These are phyloP conservation scores for Cystoisospora suis DNA, from an alignment of 169 alveolate genomes.

Conservation along the genomic window DNA sequence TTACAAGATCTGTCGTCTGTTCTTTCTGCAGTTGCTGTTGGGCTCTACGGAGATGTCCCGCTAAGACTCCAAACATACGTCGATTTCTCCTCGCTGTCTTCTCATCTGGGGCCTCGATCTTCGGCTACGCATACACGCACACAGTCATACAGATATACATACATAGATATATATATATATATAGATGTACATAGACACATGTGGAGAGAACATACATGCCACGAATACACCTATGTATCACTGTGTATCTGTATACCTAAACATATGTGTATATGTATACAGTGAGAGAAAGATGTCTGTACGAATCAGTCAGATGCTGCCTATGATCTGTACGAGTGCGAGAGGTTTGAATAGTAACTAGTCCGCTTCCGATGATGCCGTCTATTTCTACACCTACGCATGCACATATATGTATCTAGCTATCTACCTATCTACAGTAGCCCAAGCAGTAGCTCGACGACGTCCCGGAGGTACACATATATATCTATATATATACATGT, in stretches of 20 bases:
- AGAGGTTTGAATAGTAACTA: no score
- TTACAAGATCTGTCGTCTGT: not conserved
- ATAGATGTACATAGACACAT: not conserved
- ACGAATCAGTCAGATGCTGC: not conserved
- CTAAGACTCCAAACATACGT: conserved; percentile 28
- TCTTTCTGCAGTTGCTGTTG: conserved; percentile 9
- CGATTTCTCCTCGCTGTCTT: conserved; percentile 21
- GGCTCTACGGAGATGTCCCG: conserved; percentile 30
- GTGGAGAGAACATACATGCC: not conserved
- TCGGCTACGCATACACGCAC: not conserved
- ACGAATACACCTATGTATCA: no score
- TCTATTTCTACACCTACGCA: no score
- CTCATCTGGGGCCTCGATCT: conserved; percentile 16
- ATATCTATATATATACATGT: not conserved
- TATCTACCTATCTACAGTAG: not conserved
- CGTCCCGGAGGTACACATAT: not conserved
- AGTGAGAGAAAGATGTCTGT: not conserved
- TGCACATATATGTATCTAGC: not conserved
- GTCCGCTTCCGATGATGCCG: no score
- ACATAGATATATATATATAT: not conserved
- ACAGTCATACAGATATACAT: not conserved
- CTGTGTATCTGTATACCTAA: not conserved
- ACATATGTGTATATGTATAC: not conserved
- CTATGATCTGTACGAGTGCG: no score
- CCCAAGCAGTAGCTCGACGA: not conserved